A percentile compares a stretch with the other conserved stretches of the same genome.
Evolutionary conservation across 2,329 filamentous ascomycete species (phyloP).

Genomic region (Colletotrichum somersetense): DNA sequence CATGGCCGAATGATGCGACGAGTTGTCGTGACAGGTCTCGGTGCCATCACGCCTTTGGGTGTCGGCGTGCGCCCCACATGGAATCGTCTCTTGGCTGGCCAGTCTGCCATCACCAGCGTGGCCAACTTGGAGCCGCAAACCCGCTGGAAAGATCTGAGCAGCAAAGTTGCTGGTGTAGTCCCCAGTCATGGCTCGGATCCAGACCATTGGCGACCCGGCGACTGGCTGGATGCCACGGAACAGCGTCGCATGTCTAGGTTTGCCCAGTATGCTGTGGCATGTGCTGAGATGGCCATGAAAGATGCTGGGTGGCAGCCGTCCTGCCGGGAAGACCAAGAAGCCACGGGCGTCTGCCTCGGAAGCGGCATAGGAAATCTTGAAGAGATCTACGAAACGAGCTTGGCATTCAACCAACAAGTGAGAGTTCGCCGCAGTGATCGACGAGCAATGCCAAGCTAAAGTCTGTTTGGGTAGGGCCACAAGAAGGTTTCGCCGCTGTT

Average conservation of each 20-base stretch:
- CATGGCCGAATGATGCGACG: slow-evolving; percentile 70
- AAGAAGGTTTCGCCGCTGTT: slow-evolving; percentile 94
- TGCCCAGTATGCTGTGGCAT: slow-evolving; percentile 90
- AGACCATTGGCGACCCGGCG: slow-evolving; percentile 62
- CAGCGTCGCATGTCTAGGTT: slow-evolving; percentile 89
- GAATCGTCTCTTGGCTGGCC: slow-evolving; percentile 81
- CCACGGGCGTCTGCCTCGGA: slow-evolving; percentile 90
- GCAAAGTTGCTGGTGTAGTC: slow-evolving; percentile 86
- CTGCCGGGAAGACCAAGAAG: slow-evolving; percentile 73
- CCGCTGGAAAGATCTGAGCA: slow-evolving; percentile 80
- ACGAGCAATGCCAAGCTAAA: slow-evolving; percentile 37
- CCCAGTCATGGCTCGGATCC: slow-evolving; percentile 61
- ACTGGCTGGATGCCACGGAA: slow-evolving; percentile 67
- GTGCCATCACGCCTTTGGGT: slow-evolving; percentile 85
- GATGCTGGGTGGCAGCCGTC: slow-evolving; percentile 83
- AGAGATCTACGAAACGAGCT: slow-evolving; percentile 86
- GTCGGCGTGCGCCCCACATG: slow-evolving; percentile 84
- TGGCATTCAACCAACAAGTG: slow-evolving; percentile 81
- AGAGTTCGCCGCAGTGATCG: slow-evolving; percentile 49
- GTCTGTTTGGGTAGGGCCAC: slow-evolving; percentile 74
- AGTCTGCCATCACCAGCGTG: slow-evolving; percentile 85
- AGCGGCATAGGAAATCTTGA: slow-evolving; percentile 96
- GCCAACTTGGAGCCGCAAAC: slow-evolving; percentile 67
- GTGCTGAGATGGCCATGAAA: slow-evolving; percentile 84
- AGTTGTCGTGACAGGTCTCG: slow-evolving; percentile 87